Conservation (phyloP, 2,329 filamentous ascomycete genomes). For the Neodidymelliopsis sp. region DNA sequence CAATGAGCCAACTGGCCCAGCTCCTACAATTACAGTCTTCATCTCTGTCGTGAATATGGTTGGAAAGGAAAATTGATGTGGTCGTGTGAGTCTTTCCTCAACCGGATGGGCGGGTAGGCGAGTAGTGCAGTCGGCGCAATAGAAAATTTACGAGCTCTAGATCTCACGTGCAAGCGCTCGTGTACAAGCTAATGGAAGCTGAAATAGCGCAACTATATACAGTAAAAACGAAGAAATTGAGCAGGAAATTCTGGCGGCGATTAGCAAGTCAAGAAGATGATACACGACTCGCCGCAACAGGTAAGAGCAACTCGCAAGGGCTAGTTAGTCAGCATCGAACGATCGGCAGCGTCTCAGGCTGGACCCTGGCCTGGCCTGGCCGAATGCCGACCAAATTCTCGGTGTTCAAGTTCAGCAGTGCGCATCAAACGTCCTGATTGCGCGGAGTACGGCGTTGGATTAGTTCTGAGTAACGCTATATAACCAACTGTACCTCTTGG, state of each 20-base stretch:
- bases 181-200: background rate
- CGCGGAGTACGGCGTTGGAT: slow-evolving; percentile 23
- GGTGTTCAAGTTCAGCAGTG: slow-evolving; percentile 3
- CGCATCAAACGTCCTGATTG: slow-evolving; percentile 17
- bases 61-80: slow-evolving; percentile 6
- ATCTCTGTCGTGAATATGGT: slow-evolving; percentile 21
- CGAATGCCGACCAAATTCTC: slow-evolving; percentile 3
- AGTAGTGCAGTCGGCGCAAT: slow-evolving; percentile 10
- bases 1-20: slow-evolving; percentile 90
- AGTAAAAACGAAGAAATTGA: slow-evolving; percentile 1
- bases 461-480: slow-evolving; percentile 5
- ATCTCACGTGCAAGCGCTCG: slow-evolving; percentile 2
- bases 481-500: background rate
- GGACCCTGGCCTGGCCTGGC: slow-evolving; percentile 21
- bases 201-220: slow-evolving; percentile 11
- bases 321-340: slow-evolving; percentile 29
- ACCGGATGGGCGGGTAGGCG: slow-evolving; percentile 14
- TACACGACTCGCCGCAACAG: slow-evolving; percentile 26
- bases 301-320: slow-evolving; percentile 21
- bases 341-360: slow-evolving; percentile 26
- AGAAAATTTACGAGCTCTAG: slow-evolving; percentile 17
- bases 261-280: slow-evolving; percentile 20
- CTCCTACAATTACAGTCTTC: slow-evolving; percentile 86
- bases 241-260: slow-evolving; percentile 7
- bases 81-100: slow-evolving; percentile 15